Percentiles rank a stretch among this genome's conserved stretches.
phyloP scores from a whole-genome alignment of 768 basidiomycete genomes.

The Terana coerulea region DNA sequence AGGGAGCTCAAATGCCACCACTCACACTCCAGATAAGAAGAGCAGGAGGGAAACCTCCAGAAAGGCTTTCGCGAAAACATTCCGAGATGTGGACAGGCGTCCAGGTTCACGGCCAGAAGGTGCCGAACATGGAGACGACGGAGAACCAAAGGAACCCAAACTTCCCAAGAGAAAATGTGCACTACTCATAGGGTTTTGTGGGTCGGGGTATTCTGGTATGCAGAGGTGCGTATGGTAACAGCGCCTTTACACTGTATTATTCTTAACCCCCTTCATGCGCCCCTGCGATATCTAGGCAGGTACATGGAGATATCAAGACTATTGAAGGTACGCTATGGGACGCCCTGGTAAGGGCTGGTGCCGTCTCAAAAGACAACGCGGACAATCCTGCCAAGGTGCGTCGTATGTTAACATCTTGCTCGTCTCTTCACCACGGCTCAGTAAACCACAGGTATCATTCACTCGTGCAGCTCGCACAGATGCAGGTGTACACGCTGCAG shows the following conservation, averaged over 20 bases:
- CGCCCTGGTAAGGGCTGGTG: constrained; percentile 84
- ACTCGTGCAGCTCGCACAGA: constrained; percentile 93
- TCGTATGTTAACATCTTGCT: neutral
- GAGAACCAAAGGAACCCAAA: constrained; percentile 43
- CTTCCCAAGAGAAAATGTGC: constrained; percentile 85
- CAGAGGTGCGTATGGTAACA: constrained; percentile 72
- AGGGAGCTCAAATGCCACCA: neutral
- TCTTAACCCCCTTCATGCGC: neutral
- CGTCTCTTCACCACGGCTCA: constrained; percentile 34
- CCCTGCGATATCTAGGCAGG: constrained; percentile 32
- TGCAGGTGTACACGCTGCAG: constrained; percentile 95
- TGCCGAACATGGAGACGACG: constrained; percentile 6
- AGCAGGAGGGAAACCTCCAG: neutral
- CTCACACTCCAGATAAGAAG: neutral
- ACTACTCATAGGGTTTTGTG: constrained; percentile 86
- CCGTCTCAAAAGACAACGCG: constrained; percentile 93
- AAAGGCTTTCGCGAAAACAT: neutral
- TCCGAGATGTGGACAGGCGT: neutral
- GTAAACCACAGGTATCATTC: no score
- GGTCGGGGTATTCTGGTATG: constrained; percentile 91
- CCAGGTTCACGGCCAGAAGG: neutral
- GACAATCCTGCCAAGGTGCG: constrained; percentile 82
- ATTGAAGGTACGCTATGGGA: constrained; percentile 90
- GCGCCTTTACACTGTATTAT: no score
- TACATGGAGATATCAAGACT: constrained; percentile 68